Conservation (phyloP, 2,329 filamentous ascomycete species). For the Thielaviopsis musarum region DNA sequence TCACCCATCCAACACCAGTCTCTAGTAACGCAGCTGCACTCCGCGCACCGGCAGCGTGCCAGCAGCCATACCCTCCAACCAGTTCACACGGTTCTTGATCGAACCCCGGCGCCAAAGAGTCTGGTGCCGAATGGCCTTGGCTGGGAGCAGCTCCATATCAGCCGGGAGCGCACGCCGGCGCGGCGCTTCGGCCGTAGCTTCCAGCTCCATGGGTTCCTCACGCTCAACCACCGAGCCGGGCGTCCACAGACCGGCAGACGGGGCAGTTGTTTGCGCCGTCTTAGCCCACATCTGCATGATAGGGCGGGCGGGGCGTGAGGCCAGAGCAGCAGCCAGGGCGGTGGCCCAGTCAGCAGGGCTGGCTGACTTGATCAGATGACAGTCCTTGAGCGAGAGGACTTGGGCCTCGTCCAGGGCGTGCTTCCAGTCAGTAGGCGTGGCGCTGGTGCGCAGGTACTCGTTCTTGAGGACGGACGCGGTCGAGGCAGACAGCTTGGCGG, state of each 20-base stretch:
- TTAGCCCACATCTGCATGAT: not conserved
- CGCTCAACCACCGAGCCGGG: not conserved
- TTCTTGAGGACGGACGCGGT: conserved; percentile 1
- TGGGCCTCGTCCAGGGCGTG: conserved; percentile 12
- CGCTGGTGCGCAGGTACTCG: conserved; percentile 11
- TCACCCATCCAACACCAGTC: not conserved
- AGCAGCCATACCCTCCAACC: conserved; percentile 1
- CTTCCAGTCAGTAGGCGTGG: conserved; percentile 10
- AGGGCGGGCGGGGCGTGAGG: not conserved
- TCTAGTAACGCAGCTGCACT: not conserved
- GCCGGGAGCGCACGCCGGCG: not conserved
- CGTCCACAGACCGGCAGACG: conserved; percentile 2
- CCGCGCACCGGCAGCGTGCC: not conserved
- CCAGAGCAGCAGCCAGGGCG: not conserved
- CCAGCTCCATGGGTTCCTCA: not conserved
- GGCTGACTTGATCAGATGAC: conserved; percentile 14
- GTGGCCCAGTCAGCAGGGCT: conserved; percentile 15
- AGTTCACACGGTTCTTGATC: not conserved
- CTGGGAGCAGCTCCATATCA: not conserved
- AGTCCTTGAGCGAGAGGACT: conserved; percentile 11
- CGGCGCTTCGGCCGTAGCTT: not conserved
- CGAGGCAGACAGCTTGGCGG: conserved; percentile 6
- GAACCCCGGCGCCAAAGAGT: not conserved
- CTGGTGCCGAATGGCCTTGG: not conserved
- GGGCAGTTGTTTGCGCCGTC: not conserved